Evolutionary conservation across 352 stramenopile genomes (phyloP), one percentile per base, ranked within the genome.

Genomic region (Aphanomyces euteiches): DNA sequence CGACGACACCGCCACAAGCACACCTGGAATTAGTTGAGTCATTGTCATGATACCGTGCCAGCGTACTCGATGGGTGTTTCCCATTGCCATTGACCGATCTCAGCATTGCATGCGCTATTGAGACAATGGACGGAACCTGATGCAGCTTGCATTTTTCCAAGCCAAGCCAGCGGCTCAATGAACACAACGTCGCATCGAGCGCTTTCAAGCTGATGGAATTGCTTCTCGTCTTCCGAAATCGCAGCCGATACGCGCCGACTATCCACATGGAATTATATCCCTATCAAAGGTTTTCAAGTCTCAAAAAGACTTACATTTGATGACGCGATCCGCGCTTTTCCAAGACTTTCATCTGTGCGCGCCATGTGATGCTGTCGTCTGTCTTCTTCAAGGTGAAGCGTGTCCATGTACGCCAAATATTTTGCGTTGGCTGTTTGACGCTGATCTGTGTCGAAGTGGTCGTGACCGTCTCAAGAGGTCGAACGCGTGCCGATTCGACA

Each of bases 21-120:
- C 73, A 82, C 47, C 78, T 85, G 67, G 43, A 74, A 0, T 21
- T 28, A 28, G 28, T 28, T 28, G 2, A 28, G 28, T 2, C 28
- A 28, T 28, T 28, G 28, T 28, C 28, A 28, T 28, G 28, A 28
- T 28, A 2, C 1, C 0, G 28, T 28, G 28, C 28, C 28, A 28
- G 28, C 41, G n/a, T 69, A 69, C 63, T 61, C 60, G 45, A 47
- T 12, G 47, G 63, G 17, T 28, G 75, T 50, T 36, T 85, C 78
- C 81, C 81, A 88, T n/a, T 66, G 71, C 79, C 78, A 89, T 56
- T 89, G 69, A 0, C 81, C 81, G 15, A 89, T 74, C 38, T 78
- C 56, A 1, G 69, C 72, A 12, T 50, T 67, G 63, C 81, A 89
- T 4, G 37, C 58, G 38, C 76, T 57, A 58, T 78, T 84, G 37